phyloP scores from a whole-genome alignment of 1,284 basidiomycete genomes.

The Malassezia brasiliensis region DNA sequence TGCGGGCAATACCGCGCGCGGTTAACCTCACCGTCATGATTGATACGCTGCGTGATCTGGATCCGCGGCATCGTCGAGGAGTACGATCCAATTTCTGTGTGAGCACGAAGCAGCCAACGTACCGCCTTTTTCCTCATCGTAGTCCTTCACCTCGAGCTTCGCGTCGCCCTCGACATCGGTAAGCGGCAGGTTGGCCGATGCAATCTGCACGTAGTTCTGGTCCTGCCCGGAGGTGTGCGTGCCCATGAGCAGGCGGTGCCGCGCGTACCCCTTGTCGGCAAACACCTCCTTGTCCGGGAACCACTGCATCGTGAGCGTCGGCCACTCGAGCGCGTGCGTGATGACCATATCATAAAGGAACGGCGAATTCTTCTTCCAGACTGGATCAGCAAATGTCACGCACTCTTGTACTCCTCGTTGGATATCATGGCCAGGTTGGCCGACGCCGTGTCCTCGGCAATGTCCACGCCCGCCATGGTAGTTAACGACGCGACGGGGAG shows the following conservation, averaged over 20 bases:
- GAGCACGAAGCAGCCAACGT: neutral
- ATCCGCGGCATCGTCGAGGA: conserved; percentile 68
- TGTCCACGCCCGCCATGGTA: conserved; percentile 27
- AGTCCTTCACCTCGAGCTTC: conserved; percentile 66
- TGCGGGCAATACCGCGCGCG: conserved; percentile 97
- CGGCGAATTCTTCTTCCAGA: conserved; percentile 49
- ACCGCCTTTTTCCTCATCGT: conserved; percentile 76
- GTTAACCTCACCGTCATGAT: conserved; percentile 93
- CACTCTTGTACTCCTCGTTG: conserved; percentile 45
- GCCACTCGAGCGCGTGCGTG: conserved; percentile 97
- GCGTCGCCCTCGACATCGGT: conserved; percentile 31
- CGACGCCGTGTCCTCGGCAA: conserved; percentile 36
- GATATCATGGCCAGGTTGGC: conserved; percentile 38
- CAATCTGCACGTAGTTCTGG: conserved; percentile 92
- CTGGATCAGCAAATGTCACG: conserved; percentile 11
- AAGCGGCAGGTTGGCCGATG: conserved; percentile 77
- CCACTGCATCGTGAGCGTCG: conserved; percentile 95
- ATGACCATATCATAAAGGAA: conserved; percentile 96
- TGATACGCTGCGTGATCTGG: conserved; percentile 85
- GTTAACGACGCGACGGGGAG: conserved; percentile 2
- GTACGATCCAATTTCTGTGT: conserved; percentile 40
- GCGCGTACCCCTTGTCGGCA: conserved; percentile 77
- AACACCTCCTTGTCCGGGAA: conserved; percentile 82
- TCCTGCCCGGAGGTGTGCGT: conserved; percentile 94
- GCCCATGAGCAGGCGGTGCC: conserved; percentile 85